Evolutionary conservation across 768 basidiomycete genomes (phyloP), one percentile per base, ranked within the genome.

Genomic region (Agrocybe pediades): DNA sequence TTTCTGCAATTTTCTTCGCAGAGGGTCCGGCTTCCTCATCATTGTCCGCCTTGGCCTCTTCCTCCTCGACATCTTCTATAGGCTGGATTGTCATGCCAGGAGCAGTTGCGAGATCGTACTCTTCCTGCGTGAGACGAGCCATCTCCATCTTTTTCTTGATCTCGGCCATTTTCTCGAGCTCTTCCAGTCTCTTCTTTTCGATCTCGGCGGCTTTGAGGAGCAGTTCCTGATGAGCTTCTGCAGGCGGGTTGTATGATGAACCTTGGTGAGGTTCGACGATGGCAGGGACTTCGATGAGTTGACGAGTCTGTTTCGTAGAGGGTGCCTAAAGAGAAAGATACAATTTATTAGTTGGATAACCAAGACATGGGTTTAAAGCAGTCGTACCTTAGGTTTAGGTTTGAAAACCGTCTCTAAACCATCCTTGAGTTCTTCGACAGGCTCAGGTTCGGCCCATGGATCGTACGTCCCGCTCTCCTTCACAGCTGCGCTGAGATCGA

Each of bases 181-280:
- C 79, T 21, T 72, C 73, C 36, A 84, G 64, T 40, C 79, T 78
- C 43, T 77, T 78, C 61, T 80, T 79, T 68, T 95, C 95, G 13
- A 78, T 67, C 54, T 83, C 79, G 47, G 84, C 79, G 0, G 93
- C 95, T 46, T 80, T 70, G 11, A 79, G 71, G 19, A 98, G 65
- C 4, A 96, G 81, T 45, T 84, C 83, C 46, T 83, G 80, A 60
- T 96, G 90, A 0, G 87, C 84, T 3, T 81, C 76, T 1, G 80
- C 83, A 0, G 85, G 84, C 0, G 95, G 95, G 65, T 97, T 97
- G 66, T 98, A 98, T 16, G 92, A 95, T 2, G 87, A 81, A 17
- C 95, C 95, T 26, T 83, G 84, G 59, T 91, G 90, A 0, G 95
- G 95, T 2, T 84, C 71, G 1, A 74, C 61, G 0, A 93, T 81